These are phyloP conservation scores for Mycosphaerella arachidis DNA, from an alignment of 2,329 filamentous ascomycete genomes.

Conservation along the genomic window DNA sequence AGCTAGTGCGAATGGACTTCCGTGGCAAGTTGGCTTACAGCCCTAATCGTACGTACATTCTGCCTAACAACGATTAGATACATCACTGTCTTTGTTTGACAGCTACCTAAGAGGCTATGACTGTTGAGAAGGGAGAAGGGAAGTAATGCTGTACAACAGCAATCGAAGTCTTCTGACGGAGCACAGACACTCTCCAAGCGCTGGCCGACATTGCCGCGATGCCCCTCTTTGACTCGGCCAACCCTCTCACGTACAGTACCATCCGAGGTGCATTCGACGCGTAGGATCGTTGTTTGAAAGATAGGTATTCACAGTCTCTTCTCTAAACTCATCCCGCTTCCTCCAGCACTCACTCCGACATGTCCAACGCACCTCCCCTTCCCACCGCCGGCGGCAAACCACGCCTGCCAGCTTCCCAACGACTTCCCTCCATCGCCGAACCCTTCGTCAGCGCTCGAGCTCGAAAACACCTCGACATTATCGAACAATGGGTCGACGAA, in stretches of 20 bases:
- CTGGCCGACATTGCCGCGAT: not conserved
- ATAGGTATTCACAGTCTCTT: not conserved
- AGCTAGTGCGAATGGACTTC: no score
- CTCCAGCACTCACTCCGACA: not conserved
- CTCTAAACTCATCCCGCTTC: not conserved
- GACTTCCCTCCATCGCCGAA: constrained; percentile 54
- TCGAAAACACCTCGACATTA: constrained; percentile 72
- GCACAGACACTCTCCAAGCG: no score
- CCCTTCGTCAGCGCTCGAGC: constrained; percentile 78
- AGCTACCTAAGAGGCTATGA: no score
- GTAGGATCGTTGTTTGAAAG: not conserved
- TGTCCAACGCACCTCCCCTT: constrained; percentile 19
- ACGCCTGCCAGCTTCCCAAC: constrained; percentile 46
- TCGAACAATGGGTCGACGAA: constrained; percentile 94
- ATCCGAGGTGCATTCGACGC: not conserved
- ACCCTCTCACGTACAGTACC: not conserved
- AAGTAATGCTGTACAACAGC: no score
- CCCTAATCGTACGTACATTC: no score
- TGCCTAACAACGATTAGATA: no score
- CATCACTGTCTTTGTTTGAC: no score
- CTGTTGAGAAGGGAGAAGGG: no score
- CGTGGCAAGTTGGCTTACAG: no score
- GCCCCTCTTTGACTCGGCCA: not conserved
- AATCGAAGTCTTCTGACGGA: no score
- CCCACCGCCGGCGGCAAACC: constrained; percentile 12